Evolutionary conservation across 345 rosid genomes (phyloP), one percentile per base, ranked within the genome.

Genomic region (Conringia planisiliqua): DNA sequence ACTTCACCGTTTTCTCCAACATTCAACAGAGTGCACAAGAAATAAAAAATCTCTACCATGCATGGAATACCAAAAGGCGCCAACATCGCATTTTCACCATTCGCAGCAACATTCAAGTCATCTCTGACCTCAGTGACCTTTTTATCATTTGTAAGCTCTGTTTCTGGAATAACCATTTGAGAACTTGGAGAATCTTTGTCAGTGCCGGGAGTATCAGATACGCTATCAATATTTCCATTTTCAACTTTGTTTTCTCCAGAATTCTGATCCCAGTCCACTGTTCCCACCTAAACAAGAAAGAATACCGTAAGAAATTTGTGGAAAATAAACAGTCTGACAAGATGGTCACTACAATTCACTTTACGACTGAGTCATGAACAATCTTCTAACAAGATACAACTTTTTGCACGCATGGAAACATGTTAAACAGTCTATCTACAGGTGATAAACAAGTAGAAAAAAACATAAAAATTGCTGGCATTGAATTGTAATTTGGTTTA

Each of bases 11-110:
- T 75, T 62, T 86, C 90, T 69, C 84, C 77, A 43, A 81, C 85
- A 75, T 87, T 90, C 76, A 90, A 79, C 55, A 90, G 65, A 20
- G 90, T 87, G 66, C 92, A 90, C 71, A 90, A 64, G 79, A 86
- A 90, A 36, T 86, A 88, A 72, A 87, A 80, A 66, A 90, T 83
- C 72, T 87, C 96, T 75, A 86, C 88, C 90, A 90, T 85, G 85
- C 92, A 90, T 36, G 86, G 88, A 56, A 90, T 75, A 33, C 92
- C 96, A 82, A 79, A 90, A 20, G 92, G 89, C 39, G 83, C 89
- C 78, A 67, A 67, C 90, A 84, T 83, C 51, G 74, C 54, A 50
- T 43, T 66, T 47, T 82, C 86, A 77, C 65, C 80, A 70, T 78
- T 81, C 76, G 74, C 73, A 80, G 78, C 51, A 72, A 75, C 82